Conservation (phyloP, 2,329 filamentous ascomycete genomes). For the Alternaria longipes region DNA sequence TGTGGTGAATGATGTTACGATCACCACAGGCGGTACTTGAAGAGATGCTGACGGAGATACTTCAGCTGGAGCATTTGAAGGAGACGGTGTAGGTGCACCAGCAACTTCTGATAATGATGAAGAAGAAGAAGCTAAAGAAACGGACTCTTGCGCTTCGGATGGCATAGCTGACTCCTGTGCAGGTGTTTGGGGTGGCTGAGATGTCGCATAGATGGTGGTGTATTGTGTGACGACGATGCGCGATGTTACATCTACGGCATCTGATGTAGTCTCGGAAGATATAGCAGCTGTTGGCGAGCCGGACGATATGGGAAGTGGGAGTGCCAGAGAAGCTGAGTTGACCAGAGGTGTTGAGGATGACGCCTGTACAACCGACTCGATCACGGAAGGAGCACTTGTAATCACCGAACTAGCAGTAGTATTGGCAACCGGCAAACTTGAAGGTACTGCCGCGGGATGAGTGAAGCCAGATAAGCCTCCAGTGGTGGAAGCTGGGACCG, state of each 20-base stretch:
- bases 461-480: slow-evolving; percentile 34
- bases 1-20: slow-evolving; percentile 45
- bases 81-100: background rate
- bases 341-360: slow-evolving; percentile 3
- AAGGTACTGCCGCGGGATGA: slow-evolving; percentile 21
- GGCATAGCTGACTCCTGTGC: slow-evolving; percentile 10
- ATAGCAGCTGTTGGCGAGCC: background rate
- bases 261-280: slow-evolving; percentile 5
- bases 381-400: slow-evolving; percentile 9
- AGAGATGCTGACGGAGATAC: slow-evolving; percentile 24
- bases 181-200: slow-evolving; percentile 7
- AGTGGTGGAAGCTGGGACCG: slow-evolving; percentile 19
- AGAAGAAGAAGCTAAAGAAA: background rate
- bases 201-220: slow-evolving; percentile 37
- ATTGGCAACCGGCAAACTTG: slow-evolving; percentile 8
- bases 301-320: background rate
- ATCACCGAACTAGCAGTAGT: slow-evolving; percentile 1
- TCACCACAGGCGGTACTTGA: slow-evolving; percentile 38
- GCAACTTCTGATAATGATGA: slow-evolving; percentile 5
- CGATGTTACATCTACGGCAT: slow-evolving; percentile 18
- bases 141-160: slow-evolving; percentile 14
- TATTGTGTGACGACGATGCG: slow-evolving; percentile 38
- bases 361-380: slow-evolving; percentile 3
- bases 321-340: slow-evolving; percentile 13
- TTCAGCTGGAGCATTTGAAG: slow-evolving; percentile 16